A percentile compares a stretch with the other conserved stretches of the same genome.
phyloP scores from a whole-genome alignment of 1,284 basidiomycete species.

The Lignosus rhinocerotis region DNA sequence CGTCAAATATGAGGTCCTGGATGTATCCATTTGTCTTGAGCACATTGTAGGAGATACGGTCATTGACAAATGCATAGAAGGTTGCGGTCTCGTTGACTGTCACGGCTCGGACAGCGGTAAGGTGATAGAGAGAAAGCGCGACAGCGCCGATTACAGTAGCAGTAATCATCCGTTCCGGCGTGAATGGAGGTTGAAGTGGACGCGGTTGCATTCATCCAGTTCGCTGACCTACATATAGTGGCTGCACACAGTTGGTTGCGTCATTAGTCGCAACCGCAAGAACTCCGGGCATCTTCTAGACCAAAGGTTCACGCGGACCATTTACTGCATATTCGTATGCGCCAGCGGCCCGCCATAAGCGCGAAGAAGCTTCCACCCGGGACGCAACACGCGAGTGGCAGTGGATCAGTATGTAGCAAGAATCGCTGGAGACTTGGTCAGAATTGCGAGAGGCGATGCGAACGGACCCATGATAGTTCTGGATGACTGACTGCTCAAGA shows the following conservation, averaged over 20 bases:
- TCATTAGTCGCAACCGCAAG: conserved; percentile 6
- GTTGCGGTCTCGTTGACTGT: conserved; percentile 13
- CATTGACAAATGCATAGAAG: conserved; percentile 10
- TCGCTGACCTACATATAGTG: neutral
- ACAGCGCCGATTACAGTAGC: neutral
- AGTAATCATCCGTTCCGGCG: neutral
- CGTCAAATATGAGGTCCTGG: conserved; percentile 15
- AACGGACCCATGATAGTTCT: too few relatives aligned
- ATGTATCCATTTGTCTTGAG: conserved; percentile 22
- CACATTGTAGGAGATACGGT: conserved; percentile 15
- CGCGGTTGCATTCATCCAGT: too few relatives aligned
- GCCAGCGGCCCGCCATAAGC: neutral
- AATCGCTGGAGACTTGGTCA: too few relatives aligned
- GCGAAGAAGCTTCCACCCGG: too few relatives aligned
- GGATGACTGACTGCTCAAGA: too few relatives aligned
- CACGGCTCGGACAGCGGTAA: conserved; percentile 1
- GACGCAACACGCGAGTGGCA: too few relatives aligned
- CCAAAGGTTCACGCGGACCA: neutral
- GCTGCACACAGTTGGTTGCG: conserved; percentile 2
- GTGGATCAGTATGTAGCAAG: too few relatives aligned
- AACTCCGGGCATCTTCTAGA: neutral
- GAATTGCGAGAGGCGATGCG: too few relatives aligned
- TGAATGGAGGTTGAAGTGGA: neutral
- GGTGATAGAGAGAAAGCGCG: neutral
- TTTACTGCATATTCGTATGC: neutral